Base-by-base conservation (phyloP, 225 moss, liverwort and hornwort species). In the Physcomitrellopsis africana region DNA sequence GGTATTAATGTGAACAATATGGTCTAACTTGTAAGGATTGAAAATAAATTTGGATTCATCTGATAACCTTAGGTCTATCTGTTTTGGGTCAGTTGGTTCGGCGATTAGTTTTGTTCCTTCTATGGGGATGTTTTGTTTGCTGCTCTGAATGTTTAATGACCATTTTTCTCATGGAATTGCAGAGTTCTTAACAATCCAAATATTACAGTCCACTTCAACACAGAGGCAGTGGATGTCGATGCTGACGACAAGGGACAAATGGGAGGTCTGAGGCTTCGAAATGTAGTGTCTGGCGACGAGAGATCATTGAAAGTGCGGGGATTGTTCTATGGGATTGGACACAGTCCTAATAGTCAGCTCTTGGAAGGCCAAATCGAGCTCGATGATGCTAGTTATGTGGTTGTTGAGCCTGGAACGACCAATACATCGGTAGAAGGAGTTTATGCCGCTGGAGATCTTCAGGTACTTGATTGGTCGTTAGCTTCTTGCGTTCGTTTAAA, bases 281-380 rank as follows among this genome's bases (percentile, higher is more conserved):
- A 99, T 75, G 45, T 47, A 0, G 19, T 12, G 61, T 87, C 76
- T 7, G 72, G 84, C 66, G 85, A 92, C 18, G 87, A 86, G 42
- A 84, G 68, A 48, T 80, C 81, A 20, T 72, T 99, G 52, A 48
- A 79, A 18, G 94, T 93, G 18, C 92, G 87, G 68, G 97, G 97
- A 8, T 67, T 99, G 67, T 99, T 99, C 57, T 99, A 99, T 32
- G 97, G 97, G n/a, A 99, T 94, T 69, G 94, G 97, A 8, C 97
- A 99, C 44, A 80, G 75, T 45, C 97, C 97, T 4, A 99, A 99
- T 55, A 99, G 94, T 68, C 47, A 92, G 62, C 82, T 99, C 62
- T 73, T 99, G 77, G 81, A 84, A 44, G 94, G 86, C n/a, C 97
- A 99, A 85, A 84, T 99, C 48, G 93, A 99, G 14, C 84, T 99